Evolutionary conservation across 495 filamentous ascomycete genomes (phyloP), one percentile per base, ranked within the genome.

Genomic region (Penicillium angulare): DNA sequence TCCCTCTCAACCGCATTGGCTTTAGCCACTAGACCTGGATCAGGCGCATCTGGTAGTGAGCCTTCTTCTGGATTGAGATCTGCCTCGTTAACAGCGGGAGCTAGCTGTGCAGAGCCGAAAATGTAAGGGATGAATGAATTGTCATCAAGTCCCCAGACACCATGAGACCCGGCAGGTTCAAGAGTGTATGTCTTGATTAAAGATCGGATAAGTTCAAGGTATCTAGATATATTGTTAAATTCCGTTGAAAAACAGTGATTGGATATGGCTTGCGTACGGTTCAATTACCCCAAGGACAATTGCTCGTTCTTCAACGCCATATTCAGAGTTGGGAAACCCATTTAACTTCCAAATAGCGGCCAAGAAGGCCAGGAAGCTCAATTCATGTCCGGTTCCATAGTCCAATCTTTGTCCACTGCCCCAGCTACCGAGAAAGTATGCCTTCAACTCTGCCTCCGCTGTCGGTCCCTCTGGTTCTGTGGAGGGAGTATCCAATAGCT

Each of bases 91-190:
- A 96, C 87, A 2, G 92, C 80, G 1, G 88, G 87, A 7, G 83
- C 87, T 18, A 90, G 73, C 69, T 99, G 93, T 22, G 87, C 85
- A 31, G 92, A 87, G 22, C 93, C 95, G 59, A 97, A 91, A 3
- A 97, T 83, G 64, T 97, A 99, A 0, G 95, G 95, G 10, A 96
- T 75, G 73, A 97, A 99, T 55, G 95, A 92, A 77, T 97, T 96
- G 66, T 99, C 93, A 61, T 99, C 93, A 16, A 99, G 77, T 4
- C 93, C 93, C 93, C 93, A 98, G 23, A 98, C 93, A 13, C 92
- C 92, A 60, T 95, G 90, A 5, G 90, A 93, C 17, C 91, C 92
- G 0, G 93, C 93, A 5, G 93, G 93, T 60, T 98, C 93, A 38
- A 98, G 84, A 42, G 93, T 96, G 71, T 97, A 98, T 18, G 87